These are phyloP conservation scores for Tetrahymena thermophila DNA, from an alignment of 73 alveolate genomes.

Conservation along the genomic window DNA sequence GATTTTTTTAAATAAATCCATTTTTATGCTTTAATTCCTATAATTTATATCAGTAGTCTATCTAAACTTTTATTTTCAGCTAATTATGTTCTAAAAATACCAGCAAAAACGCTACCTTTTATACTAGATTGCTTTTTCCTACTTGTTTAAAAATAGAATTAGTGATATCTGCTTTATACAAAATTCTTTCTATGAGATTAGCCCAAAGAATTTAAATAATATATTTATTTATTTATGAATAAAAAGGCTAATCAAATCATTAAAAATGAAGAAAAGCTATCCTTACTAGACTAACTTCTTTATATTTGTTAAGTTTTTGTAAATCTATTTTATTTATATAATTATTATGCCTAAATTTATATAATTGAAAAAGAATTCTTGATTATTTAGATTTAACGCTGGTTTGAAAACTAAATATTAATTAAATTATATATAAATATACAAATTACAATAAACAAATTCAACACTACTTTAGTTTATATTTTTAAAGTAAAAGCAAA, in stretches of 20 bases:
- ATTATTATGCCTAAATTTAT: not conserved
- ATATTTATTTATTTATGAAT: too few relatives aligned
- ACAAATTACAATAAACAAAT: not conserved
- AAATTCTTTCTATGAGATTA: not conserved
- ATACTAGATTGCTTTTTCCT: not conserved
- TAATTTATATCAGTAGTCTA: not conserved
- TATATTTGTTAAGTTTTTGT: not conserved
- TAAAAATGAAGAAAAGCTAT: not conserved
- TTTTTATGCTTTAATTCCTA: not conserved
- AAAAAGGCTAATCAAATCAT: not conserved
- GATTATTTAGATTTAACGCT: not conserved
- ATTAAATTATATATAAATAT: too few relatives aligned
- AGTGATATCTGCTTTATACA: too few relatives aligned
- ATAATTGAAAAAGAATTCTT: not conserved
- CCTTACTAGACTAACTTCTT: too few relatives aligned
- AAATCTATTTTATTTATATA: too few relatives aligned
- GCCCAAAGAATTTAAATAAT: not conserved
- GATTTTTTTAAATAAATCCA: not conserved
- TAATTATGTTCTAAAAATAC: too few relatives aligned
- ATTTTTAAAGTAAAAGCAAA: not conserved
- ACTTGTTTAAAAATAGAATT: too few relatives aligned
- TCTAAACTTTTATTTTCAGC: not conserved
- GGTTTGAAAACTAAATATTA: not conserved
- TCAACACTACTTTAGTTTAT: not conserved
- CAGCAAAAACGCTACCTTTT: not conserved